A percentile compares a stretch with the other conserved stretches of the same genome.
Conservation (phyloP, 495 filamentous ascomycete species). For the Tuber melanosporum region DNA sequence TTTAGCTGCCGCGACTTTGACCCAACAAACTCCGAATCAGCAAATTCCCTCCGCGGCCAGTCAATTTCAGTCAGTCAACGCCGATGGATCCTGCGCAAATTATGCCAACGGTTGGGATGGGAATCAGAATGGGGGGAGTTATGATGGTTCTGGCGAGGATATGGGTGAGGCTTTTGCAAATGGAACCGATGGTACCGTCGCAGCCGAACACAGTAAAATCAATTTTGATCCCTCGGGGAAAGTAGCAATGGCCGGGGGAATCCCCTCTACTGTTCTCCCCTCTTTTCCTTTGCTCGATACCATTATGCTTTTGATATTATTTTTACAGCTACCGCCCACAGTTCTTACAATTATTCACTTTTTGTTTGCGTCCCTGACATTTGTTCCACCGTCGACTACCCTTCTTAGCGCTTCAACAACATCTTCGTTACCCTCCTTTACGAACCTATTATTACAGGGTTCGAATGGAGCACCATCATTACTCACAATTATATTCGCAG, state of each 20-base stretch:
- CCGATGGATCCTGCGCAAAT: conserved; percentile 20
- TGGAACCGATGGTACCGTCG: conserved; percentile 31
- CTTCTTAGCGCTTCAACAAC: conserved; percentile 48
- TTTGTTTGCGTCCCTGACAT: conserved; percentile 87
- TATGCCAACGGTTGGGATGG: conserved; percentile 34
- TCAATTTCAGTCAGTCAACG: conserved; percentile 35
- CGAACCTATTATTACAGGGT: conserved; percentile 41
- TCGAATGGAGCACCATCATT: conserved; percentile 41
- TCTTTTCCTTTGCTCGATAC: conserved; percentile 92
- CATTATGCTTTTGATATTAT: conserved; percentile 93
- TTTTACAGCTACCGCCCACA: conserved; percentile 90
- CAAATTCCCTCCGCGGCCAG: conserved; percentile 25
- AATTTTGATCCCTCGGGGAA: conserved; percentile 39
- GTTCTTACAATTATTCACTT: conserved; percentile 85
- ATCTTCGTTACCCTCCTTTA: conserved; percentile 50
- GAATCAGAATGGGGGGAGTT: conserved; percentile 27
- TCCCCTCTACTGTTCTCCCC: conserved; percentile 63
- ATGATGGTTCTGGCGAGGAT: conserved; percentile 35
- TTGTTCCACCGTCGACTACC: conserved; percentile 69
- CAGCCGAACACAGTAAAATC: conserved; percentile 39
- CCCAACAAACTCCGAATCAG: conserved; percentile 24
- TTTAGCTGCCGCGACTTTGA: conserved; percentile 5
- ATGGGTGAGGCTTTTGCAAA: conserved; percentile 29
- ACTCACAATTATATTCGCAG: conserved; percentile 69
- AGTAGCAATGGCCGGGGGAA: conserved; percentile 17